These are phyloP conservation scores for Arthrobotrys entomopaga DNA, from an alignment of 2,329 filamentous ascomycete genomes.

Conservation along the genomic window DNA sequence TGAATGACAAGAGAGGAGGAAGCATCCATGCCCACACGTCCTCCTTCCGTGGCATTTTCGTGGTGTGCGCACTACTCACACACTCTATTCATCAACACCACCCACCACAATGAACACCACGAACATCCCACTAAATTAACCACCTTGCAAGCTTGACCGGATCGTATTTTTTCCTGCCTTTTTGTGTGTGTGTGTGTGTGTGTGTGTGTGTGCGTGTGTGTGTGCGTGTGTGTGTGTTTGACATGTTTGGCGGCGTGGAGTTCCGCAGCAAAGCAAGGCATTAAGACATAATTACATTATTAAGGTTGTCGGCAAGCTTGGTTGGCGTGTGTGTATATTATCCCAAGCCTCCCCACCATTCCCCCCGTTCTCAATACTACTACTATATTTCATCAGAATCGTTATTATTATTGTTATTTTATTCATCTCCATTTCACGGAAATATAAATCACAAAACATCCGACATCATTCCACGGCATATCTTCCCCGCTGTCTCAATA, in stretches of 20 bases:
- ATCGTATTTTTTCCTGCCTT: no score
- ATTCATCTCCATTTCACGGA: slow-evolving; percentile 10
- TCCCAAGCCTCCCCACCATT: slow-evolving; percentile 43
- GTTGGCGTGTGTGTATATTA: slow-evolving; percentile 39
- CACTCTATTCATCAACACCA: slow-evolving; percentile 15
- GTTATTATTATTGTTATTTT: slow-evolving; percentile 1
- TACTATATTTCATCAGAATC: slow-evolving; percentile 20
- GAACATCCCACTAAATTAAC: no score
- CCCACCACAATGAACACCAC: slow-evolving; percentile 12
- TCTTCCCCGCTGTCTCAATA: slow-evolving; percentile 48
- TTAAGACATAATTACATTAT: slow-evolving; percentile 17
- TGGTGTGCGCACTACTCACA: slow-evolving; percentile 7
- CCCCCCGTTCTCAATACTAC: slow-evolving; percentile 8
- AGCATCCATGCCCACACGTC: slow-evolving; percentile 10
- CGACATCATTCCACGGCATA: background rate
- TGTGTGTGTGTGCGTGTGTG: no score
- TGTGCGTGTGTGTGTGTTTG: no score
- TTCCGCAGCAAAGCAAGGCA: slow-evolving; percentile 21
- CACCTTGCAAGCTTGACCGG: no score
- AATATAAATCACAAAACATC: no score
- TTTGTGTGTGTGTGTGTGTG: no score
- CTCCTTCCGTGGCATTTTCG: slow-evolving; percentile 51
- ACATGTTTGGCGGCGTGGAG: slow-evolving; percentile 31
- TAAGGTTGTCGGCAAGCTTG: slow-evolving; percentile 48
- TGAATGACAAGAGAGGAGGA: background rate